Conservation (phyloP, 2,329 filamentous ascomycete species). For the Metarhizium album region DNA sequence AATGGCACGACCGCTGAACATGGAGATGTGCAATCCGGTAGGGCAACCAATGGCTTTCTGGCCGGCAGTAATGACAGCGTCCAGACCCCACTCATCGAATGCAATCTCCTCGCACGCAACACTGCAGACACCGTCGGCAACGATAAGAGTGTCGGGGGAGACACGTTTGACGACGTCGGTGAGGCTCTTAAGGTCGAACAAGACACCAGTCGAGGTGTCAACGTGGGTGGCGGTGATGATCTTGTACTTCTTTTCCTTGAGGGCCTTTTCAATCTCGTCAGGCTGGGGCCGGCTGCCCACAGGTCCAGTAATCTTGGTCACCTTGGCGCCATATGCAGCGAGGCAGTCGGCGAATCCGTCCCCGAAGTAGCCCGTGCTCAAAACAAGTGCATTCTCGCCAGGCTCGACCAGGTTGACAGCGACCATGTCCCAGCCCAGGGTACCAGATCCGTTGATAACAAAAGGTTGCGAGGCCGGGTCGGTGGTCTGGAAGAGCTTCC, state of each 20-base stretch:
- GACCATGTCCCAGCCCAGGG: conserved; percentile 92
- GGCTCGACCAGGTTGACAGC: conserved; percentile 86
- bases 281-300: conserved; percentile 83
- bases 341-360: conserved; percentile 92
- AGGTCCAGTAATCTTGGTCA: conserved; percentile 79
- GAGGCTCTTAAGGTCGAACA: conserved; percentile 80
- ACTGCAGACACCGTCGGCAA: conserved; percentile 95
- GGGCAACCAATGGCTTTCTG: conserved; percentile 97
- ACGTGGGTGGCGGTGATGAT: conserved; percentile 91
- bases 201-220: conserved; percentile 91
- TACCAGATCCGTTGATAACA: conserved; percentile 87
- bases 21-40: conserved; percentile 85
- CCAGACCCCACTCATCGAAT: conserved; percentile 90
- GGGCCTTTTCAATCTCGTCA: conserved; percentile 75
- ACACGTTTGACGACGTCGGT: conserved; percentile 75
- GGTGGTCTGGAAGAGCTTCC: conserved; percentile 88
- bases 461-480: conserved; percentile 79
- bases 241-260: conserved; percentile 90
- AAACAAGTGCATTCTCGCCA: conserved; percentile 81
- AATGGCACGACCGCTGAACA: conserved; percentile 84
- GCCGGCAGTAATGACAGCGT: conserved; percentile 85
- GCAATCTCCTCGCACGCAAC: conserved; percentile 92
- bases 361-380: conserved; percentile 95
- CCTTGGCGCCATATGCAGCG: conserved; percentile 78
- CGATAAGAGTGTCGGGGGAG: conserved; percentile 80